A percentile compares a stretch with the other conserved stretches of the same genome.
Evolutionary conservation across 164 flowering plant species (phyloP).

Genomic region (Magnolia changhungtana): DNA sequence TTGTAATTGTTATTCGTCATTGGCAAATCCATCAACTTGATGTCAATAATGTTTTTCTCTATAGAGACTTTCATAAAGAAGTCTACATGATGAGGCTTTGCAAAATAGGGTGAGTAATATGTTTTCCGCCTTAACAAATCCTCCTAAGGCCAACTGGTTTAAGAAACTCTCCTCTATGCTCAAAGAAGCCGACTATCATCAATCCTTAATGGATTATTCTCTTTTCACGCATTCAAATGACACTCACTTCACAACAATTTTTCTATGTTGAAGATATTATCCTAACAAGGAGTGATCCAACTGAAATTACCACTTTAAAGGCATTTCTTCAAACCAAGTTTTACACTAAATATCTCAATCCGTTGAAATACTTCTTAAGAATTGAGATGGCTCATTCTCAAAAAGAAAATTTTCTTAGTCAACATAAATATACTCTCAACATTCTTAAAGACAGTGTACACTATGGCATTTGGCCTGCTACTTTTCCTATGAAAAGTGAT

Average conservation of each 20-base stretch:
- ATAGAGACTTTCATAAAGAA: no score
- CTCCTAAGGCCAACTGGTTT: no score
- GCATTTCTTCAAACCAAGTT: neutral
- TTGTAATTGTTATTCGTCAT: no score
- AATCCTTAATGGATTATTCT: no score
- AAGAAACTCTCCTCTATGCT: no score
- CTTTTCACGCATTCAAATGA: neutral
- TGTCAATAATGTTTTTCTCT: no score
- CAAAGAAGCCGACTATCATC: no score
- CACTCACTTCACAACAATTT: neutral
- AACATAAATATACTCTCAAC: neutral
- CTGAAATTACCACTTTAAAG: no score
- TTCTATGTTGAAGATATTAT: neutral
- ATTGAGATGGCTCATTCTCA: neutral
- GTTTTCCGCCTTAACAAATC: no score
- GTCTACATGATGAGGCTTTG: no score
- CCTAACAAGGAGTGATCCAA: neutral
- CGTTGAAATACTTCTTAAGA: neutral
- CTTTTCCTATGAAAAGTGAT: conserved; percentile 1
- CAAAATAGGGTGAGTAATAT: no score
- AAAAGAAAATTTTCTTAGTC: neutral
- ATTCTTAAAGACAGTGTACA: neutral
- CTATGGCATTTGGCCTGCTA: neutral
- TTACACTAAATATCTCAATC: neutral
- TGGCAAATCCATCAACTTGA: no score